Evolutionary conservation across 202 grass and related monocot species (phyloP), one percentile per base, ranked within the genome.

Genomic region (Setaria viridis): DNA sequence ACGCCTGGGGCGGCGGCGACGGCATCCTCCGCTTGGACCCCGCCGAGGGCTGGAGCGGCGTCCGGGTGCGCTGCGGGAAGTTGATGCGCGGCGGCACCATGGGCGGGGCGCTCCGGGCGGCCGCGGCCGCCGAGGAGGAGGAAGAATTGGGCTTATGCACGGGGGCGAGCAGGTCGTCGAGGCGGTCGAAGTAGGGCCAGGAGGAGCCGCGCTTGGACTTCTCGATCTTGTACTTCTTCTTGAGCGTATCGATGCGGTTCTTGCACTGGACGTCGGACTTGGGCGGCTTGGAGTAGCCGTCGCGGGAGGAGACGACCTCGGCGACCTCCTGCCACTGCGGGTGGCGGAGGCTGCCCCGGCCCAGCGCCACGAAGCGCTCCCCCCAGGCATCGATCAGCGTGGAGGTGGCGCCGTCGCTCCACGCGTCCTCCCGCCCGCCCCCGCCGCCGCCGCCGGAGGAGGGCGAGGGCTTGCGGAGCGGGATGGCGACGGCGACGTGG

Each of bases 241-340:
- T 99, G 57, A 99, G 91, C 72, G 96, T 99, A 57, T 99, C 96
- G 84, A 99, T 92, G 76, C 93, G 93, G 88, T 99, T 99, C 88
- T 99, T 99, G 85, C 96, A 99, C 91, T 99, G 96, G 62, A 91
- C 70, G 77, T 99, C 96, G 41, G 91, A 91, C 85, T 87, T 95
- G 42, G 85, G 82, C n/a, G 80, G 48, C 83, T 92, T 94, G 71
- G 96, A 89, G 80, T 94, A 95, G 73, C 90, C 86, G 30, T 94
- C 93, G 68, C 96, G 91, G 83, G 84, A 91, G 71, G 93, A 96
- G 84, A 99, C 91, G 68, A 93, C 88, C 71, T 96, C 96, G 42
- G 96, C 96, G 60, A 99, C 96, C 77, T 99, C 96, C 85, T 96
- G 96, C 96, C 96, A 99, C 84, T 99, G 96, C 77, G 94, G 94